Conservation (phyloP, 1,284 basidiomycete genomes). For the Paramarasmius palmivorus region DNA sequence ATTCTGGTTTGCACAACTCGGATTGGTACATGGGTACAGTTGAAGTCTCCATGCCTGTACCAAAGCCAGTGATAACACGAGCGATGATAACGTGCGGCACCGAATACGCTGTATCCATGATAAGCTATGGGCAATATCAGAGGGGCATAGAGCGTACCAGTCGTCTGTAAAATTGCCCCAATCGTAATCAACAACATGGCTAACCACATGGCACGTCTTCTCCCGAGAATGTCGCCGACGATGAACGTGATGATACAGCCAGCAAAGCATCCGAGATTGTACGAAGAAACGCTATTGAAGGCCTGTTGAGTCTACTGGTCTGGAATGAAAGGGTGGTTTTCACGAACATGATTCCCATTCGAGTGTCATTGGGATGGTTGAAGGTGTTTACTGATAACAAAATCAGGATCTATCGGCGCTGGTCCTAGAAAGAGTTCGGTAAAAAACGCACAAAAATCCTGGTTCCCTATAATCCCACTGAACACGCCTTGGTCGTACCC, state of each 20-base stretch:
- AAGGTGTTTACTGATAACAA: neutral
- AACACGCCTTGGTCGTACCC: constrained; percentile 10
- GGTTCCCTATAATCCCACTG: constrained; percentile 7
- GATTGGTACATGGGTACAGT: constrained; percentile 12
- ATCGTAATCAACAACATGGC: constrained; percentile 8
- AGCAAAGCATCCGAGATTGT: constrained; percentile 9
- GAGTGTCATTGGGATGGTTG: constrained; percentile 6
- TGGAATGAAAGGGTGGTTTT: neutral
- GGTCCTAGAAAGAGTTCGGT: neutral
- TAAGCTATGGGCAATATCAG: neutral
- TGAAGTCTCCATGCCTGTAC: constrained; percentile 9
- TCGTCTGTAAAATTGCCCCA: constrained; percentile 7
- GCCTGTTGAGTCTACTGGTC: neutral
- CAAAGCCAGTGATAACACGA: constrained; percentile 10
- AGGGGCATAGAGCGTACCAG: neutral
- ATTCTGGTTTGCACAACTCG: constrained; percentile 5
- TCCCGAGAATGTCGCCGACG: constrained; percentile 8
- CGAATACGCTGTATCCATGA: neutral
- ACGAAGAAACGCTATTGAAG: constrained; percentile 4
- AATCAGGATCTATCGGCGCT: neutral
- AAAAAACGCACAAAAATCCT: constrained; percentile 3
- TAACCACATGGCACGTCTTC: constrained; percentile 6
- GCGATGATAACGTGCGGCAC: constrained; percentile 9
- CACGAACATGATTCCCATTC: constrained; percentile 7
- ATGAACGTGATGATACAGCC: constrained; percentile 9